Conservation (phyloP, 768 basidiomycete genomes). For the Boletus subcaerulescens region DNA sequence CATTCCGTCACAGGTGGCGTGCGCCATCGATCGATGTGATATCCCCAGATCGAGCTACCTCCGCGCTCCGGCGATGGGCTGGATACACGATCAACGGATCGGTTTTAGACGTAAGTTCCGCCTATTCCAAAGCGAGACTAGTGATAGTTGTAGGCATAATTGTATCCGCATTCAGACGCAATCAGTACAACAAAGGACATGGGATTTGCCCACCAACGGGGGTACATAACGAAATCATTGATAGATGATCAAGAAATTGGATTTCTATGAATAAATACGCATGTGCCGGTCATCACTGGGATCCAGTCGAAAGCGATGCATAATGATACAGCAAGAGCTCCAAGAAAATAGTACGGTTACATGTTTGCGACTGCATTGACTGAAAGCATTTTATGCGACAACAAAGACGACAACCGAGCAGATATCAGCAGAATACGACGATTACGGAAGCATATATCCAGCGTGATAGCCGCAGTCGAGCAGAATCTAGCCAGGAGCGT, state of each 20-base stretch:
- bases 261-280: constrained; percentile 24
- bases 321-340: constrained; percentile 28
- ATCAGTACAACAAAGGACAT: constrained; percentile 4
- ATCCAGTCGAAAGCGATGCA: constrained; percentile 21
- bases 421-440: constrained; percentile 17
- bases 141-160: background rate
- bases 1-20: constrained; percentile 7
- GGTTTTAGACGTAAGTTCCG: constrained; percentile 10
- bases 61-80: constrained; percentile 18
- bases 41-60: constrained; percentile 15
- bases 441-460: constrained; percentile 19
- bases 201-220: constrained; percentile 16
- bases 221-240: constrained; percentile 23
- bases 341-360: constrained; percentile 30
- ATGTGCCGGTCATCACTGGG: constrained; percentile 2
- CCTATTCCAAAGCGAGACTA: constrained; percentile 5
- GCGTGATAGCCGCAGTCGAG: constrained; percentile 5
- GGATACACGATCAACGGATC: constrained; percentile 17
- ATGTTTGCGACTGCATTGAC: constrained; percentile 13
- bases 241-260: constrained; percentile 24
- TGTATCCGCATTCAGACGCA: constrained; percentile 2
- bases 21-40: constrained; percentile 21
- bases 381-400: constrained; percentile 23
- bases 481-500: constrained; percentile 17
- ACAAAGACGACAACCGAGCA: constrained; percentile 18